A percentile compares a stretch with the other conserved stretches of the same genome.
phyloP scores from a whole-genome alignment of 805 yeast genomes.

The Grigorovia transvaalensis region DNA sequence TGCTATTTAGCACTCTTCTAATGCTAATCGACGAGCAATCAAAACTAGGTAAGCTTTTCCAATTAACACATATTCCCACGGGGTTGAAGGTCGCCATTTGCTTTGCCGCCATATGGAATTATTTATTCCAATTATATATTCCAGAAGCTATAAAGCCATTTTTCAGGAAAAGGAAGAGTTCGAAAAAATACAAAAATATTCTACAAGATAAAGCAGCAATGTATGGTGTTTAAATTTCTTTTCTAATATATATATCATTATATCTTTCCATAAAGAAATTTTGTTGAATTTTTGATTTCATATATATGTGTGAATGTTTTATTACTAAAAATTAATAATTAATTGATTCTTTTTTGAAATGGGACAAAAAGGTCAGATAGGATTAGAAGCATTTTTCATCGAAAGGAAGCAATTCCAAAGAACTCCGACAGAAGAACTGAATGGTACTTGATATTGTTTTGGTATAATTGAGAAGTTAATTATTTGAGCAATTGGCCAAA shows the following conservation, averaged over 20 bases:
- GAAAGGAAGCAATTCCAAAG: constrained; percentile 92
- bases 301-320: background rate
- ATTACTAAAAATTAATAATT: background rate
- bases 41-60: constrained; percentile 58
- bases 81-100: constrained; percentile 44
- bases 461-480: constrained; percentile 65
- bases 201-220: constrained; percentile 8
- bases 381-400: constrained; percentile 52
- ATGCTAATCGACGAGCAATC: constrained; percentile 46
- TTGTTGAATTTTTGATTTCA: background rate
- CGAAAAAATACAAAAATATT: constrained; percentile 31
- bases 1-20: constrained; percentile 39
- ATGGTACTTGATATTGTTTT: constrained; percentile 73
- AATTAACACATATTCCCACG: constrained; percentile 51
- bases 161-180: constrained; percentile 30
- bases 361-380: constrained; percentile 3
- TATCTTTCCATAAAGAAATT: too few relatives aligned
- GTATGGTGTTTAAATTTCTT: constrained; percentile 2
- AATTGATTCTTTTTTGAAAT: background rate
- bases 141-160: constrained; percentile 27
- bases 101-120: constrained; percentile 39
- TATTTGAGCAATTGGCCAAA: constrained; percentile 81
- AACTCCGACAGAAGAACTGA: constrained; percentile 76
- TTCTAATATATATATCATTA: background rate
- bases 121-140: constrained; percentile 27